Percentiles rank a stretch among this genome's conserved stretches.
These are phyloP conservation scores for Melanogaster broomeanus DNA, from an alignment of 768 basidiomycete genomes.

Conservation along the genomic window DNA sequence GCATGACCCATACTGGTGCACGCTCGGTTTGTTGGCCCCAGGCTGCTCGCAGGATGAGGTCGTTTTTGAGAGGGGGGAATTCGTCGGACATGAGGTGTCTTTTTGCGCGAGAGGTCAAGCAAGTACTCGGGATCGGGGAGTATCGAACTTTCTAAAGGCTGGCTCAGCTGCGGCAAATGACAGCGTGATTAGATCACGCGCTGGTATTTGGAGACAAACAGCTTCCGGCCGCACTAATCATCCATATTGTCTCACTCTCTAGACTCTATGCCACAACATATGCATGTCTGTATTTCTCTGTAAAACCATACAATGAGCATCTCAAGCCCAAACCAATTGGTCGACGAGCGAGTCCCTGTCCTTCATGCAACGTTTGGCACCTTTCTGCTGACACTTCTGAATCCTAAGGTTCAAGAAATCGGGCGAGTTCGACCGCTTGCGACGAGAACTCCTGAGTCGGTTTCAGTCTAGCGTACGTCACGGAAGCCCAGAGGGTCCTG, in stretches of 20 bases:
- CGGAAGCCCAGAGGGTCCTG: background rate
- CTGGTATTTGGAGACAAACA: too few species aligned
- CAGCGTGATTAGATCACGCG: too few species aligned
- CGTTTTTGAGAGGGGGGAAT: constrained; percentile 82
- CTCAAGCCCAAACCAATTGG: constrained; percentile 58
- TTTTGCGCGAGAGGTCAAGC: background rate
- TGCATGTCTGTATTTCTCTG: background rate
- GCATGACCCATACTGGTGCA: constrained; percentile 98
- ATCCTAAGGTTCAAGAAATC: constrained; percentile 72
- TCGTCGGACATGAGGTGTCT: constrained; percentile 38
- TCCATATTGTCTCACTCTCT: background rate
- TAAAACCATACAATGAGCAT: constrained; percentile 42
- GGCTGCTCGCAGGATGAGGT: constrained; percentile 87
- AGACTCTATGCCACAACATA: background rate
- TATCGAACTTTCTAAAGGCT: too few species aligned
- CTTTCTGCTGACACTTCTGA: constrained; percentile 1
- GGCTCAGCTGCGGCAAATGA: too few species aligned
- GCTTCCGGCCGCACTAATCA: too few species aligned
- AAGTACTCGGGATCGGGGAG: too few species aligned
- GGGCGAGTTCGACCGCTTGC: constrained; percentile 74
- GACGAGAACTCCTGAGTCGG: constrained; percentile 61
- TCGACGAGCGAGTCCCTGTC: constrained; percentile 56
- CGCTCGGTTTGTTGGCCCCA: constrained; percentile 85
- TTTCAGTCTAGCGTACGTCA: constrained; percentile 61
- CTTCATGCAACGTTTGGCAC: background rate